Evolutionary conservation across 208 protist species (phyloP).

Genomic region (Trypanosoma theileri): DNA sequence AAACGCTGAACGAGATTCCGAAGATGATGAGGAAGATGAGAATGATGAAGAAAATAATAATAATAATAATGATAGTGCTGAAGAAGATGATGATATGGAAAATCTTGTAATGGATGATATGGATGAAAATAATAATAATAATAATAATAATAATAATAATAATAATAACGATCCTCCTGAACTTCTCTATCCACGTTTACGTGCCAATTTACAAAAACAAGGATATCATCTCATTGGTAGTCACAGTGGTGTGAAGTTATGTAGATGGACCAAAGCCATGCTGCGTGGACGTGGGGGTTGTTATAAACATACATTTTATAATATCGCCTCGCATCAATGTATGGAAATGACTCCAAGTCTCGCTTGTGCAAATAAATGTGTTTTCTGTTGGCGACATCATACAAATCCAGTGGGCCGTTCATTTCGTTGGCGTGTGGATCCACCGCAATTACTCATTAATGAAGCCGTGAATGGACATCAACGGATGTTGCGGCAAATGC

Average conservation of each 20-base stretch:
- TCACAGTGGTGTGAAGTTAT: conserved; percentile 97
- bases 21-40: conserved; percentile 23
- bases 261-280: conserved; percentile 97
- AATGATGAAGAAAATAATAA: conserved; percentile 28
- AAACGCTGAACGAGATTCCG: background rate
- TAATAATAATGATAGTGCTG: conserved; percentile 31
- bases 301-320: conserved; percentile 98
- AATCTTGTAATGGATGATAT: conserved; percentile 60
- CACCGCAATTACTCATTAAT: conserved; percentile 77
- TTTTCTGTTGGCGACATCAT: conserved; percentile 96
- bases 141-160: conserved; percentile 24
- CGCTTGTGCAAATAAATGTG: conserved; percentile 96
- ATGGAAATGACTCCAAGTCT: conserved; percentile 97
- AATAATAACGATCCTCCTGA: conserved; percentile 39
- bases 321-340: conserved; percentile 94
- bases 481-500: conserved; percentile 88
- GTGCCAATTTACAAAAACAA: conserved; percentile 93
- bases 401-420: conserved; percentile 91
- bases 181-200: conserved; percentile 89
- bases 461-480: conserved; percentile 73
- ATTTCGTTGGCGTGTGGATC: conserved; percentile 93
- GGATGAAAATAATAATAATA: conserved; percentile 33
- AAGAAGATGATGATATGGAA: conserved; percentile 64
- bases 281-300: conserved; percentile 95
- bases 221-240: conserved; percentile 93